These are phyloP conservation scores for Irpex sp. DNA, from an alignment of 1,284 basidiomycete genomes.

Conservation along the genomic window DNA sequence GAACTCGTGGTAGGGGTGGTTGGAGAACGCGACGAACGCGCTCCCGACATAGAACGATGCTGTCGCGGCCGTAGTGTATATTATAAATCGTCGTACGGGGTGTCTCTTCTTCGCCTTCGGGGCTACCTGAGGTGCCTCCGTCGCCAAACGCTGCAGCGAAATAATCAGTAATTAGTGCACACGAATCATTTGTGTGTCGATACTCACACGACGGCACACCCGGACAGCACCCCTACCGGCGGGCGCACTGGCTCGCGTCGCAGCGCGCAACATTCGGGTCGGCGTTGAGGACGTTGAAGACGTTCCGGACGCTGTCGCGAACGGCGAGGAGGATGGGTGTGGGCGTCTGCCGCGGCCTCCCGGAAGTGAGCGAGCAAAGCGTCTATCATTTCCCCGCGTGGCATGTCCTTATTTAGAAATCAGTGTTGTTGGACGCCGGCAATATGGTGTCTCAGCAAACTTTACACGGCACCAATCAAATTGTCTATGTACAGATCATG, in stretches of 20 bases:
- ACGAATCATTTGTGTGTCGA: constrained; percentile 1
- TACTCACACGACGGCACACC: constrained; percentile 52
- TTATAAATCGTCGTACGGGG: constrained; percentile 47
- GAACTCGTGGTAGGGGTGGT: constrained; percentile 73
- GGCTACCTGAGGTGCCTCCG: constrained; percentile 39
- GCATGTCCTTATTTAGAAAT: background rate
- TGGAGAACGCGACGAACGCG: constrained; percentile 71
- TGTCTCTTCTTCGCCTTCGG: constrained; percentile 48
- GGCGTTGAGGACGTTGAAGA: constrained; percentile 16
- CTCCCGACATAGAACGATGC: constrained; percentile 80
- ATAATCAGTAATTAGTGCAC: constrained; percentile 2
- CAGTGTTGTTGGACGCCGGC: background rate
- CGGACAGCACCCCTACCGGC: constrained; percentile 43
- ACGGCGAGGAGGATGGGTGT: background rate
- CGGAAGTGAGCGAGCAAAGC: background rate
- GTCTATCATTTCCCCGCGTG: background rate
- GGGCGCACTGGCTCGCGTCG: constrained; percentile 45
- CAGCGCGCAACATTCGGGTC: constrained; percentile 55
- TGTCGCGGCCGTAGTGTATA: constrained; percentile 62
- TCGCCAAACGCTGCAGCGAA: constrained; percentile 49
- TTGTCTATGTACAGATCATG: background rate
- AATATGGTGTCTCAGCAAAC: background rate
- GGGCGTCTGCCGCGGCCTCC: background rate
- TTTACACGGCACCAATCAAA: background rate
- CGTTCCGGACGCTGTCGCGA: constrained; percentile 8